Percentiles rank a stretch among this genome's conserved stretches.
These are phyloP conservation scores for Mycena indigotica DNA, from an alignment of 768 basidiomycete species.

Conservation along the genomic window DNA sequence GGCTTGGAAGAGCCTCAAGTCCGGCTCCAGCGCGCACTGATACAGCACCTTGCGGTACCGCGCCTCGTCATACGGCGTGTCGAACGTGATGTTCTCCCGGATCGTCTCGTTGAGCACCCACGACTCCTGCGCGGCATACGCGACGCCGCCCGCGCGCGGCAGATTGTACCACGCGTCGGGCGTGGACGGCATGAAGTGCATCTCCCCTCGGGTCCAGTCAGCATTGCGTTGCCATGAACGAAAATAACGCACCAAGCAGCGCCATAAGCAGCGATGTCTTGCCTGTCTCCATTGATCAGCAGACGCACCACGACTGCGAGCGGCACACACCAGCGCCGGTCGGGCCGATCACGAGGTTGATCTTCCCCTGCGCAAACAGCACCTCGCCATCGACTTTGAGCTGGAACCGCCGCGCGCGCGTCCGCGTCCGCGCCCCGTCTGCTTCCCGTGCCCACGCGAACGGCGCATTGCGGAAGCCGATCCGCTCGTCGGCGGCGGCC, in stretches of 20 bases:
- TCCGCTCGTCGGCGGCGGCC: constrained; percentile 26
- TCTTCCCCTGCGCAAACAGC: constrained; percentile 49
- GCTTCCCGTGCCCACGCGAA: constrained; percentile 56
- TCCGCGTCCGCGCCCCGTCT: constrained; percentile 33
- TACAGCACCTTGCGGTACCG: constrained; percentile 48
- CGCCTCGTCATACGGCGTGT: neutral
- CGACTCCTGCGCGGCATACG: constrained; percentile 63
- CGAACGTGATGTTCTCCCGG: constrained; percentile 11
- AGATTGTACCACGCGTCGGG: constrained; percentile 31
- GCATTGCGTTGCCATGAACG: neutral
- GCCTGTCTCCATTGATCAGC: constrained; percentile 26
- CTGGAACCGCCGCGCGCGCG: constrained; percentile 47
- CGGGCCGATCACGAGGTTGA: constrained; percentile 63
- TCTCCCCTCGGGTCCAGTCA: constrained; percentile 36
- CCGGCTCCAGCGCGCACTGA: constrained; percentile 73
- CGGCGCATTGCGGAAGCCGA: constrained; percentile 54
- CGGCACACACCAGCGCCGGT: constrained; percentile 39
- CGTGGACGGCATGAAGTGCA: constrained; percentile 45
- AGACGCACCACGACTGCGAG: constrained; percentile 23
- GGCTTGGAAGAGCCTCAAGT: constrained; percentile 68
- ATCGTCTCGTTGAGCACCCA: constrained; percentile 68
- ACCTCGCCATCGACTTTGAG: constrained; percentile 53
- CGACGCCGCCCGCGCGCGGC: constrained; percentile 54
- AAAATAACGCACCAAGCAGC: constrained; percentile 33
- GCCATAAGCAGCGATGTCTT: constrained; percentile 53